Evolutionary conservation across 2,329 filamentous ascomycete species (phyloP), one percentile per base, ranked within the genome.

Genomic region (Beauveria sp.): DNA sequence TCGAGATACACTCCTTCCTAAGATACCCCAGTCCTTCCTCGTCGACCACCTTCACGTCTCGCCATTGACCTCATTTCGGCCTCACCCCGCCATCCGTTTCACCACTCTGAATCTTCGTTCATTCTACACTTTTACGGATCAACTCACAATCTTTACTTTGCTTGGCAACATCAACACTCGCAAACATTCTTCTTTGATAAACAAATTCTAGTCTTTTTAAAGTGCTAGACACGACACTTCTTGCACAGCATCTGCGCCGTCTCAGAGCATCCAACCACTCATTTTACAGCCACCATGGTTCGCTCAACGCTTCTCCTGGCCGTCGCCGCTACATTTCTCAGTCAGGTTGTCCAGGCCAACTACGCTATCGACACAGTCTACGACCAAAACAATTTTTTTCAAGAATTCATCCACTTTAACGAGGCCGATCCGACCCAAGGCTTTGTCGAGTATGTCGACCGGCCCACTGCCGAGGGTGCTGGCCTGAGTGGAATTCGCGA

Each of bases 341-440:
- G 67, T 45, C 66, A 65, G 20, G 65, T 63, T 49, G 66, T 66
- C 55, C 63, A 65, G 12, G 70, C 73, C 8, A 63, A 66, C 58
- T 85, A 85, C 70, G 70, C 68, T 12, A 73, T 84, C 56, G 71
- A 76, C 60, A 78, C 80, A 66, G 69, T 72, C 49, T 85, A 77
- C 71, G 76, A 84, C 70, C 62, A 69, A 7, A 74, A 70, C 69
- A 85, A 85, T 86, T 85, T 72, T 72, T 85, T 85, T 71, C 66
- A 76, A 22, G 72, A 74, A 57, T 85, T 85, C 68, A 75, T 78
- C 62, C 86, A 87, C 74, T 86, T 81, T 73, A 76, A 71, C 58
- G 74, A 71, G 3, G 63, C 74, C 0, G 91, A 95, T 68, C 90
- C 90, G 0, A 95, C 90, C 2, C 68, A 86, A 64, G 91, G 90